Base-by-base conservation (phyloP, 805 yeast species). In the Jamesozyma gamospora region DNA sequence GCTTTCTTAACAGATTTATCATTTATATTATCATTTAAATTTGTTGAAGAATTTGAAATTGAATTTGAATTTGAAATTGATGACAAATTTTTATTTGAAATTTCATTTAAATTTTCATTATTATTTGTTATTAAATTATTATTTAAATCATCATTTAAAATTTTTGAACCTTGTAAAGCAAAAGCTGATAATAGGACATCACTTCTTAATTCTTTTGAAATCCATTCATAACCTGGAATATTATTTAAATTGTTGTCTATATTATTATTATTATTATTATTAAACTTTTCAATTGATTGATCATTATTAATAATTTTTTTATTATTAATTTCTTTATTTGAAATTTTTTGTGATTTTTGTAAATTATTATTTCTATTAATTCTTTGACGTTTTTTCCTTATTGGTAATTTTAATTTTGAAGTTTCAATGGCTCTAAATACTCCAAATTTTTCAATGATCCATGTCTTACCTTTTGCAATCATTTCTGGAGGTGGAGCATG, bases 401-500 rank as follows among this genome's bases (percentile, higher is more conserved):
- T 4, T 7, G 13, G 29, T 12, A n/a, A 12, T 7, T 27, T 6
- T 12, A 12, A 27, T 27, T 27, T n/a, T 12, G 14, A 11, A 27
- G n/a, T 6, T 27, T 56, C 42, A 1, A 45, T 42, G 11, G 44
- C 46, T 28, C 39, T 70, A 50, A 86, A 84, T 1, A 84, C 92
- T 1, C 94, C 94, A 65, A 85, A 87, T 12, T 92, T 94, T 1
- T 95, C 94, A 33, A 71, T 60, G 4, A 71, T 51, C 61, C 72
- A 68, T 0, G 85, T 79, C 31, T 67, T 65, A 3, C 64, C 66
- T 19, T 64, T 55, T 1, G 54, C 56, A 9, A 71, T 63, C 25
- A 61, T 52, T 3, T 66, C 60, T 15, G 66, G 58, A 27, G 71
- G 70, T 26, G 73, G 69, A 10, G 66, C 50, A 44, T 81, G 79